Evolutionary conservation across 352 stramenopile species (phyloP).

Genomic region (Pythium dissotocum): DNA sequence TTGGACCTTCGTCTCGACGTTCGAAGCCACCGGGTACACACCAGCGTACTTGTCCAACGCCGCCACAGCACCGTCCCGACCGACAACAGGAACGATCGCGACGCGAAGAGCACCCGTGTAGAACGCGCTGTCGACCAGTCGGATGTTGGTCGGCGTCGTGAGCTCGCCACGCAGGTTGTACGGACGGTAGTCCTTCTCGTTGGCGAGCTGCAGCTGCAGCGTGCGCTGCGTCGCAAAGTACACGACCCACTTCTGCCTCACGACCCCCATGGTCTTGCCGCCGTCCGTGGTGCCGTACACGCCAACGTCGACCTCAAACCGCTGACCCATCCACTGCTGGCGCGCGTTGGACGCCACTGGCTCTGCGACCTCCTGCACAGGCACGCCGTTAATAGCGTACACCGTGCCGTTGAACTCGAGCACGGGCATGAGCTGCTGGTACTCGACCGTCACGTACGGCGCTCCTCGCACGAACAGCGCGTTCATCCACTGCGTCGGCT

Average conservation of each 20-base stretch:
- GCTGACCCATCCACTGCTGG: conserved; percentile 52
- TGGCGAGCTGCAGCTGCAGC: conserved; percentile 59
- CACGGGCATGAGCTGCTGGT: conserved; percentile 63
- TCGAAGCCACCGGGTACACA: conserved; percentile 54
- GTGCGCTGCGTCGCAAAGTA: conserved; percentile 73
- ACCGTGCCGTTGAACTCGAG: conserved; percentile 72
- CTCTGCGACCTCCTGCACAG: conserved; percentile 34
- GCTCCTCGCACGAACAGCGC: conserved; percentile 60
- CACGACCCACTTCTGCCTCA: conserved; percentile 65
- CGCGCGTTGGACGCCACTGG: conserved; percentile 24
- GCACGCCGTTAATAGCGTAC: conserved; percentile 51
- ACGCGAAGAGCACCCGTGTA: conserved; percentile 62
- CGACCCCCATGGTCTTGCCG: conserved; percentile 8
- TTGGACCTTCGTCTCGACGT: conserved; percentile 42
- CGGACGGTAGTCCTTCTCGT: conserved; percentile 63
- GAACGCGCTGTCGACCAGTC: conserved; percentile 62
- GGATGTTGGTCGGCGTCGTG: conserved; percentile 70
- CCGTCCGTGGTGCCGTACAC: conserved; percentile 61
- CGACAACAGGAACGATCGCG: conserved; percentile 52
- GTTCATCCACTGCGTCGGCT: conserved; percentile 53
- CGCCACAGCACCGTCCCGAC: conserved; percentile 19
- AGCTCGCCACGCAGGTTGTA: conserved; percentile 73
- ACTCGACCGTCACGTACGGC: conserved; percentile 84
- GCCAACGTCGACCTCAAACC: conserved; percentile 71
- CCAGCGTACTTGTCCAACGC: conserved; percentile 51